phyloP scores from a whole-genome alignment of 306 rosid genomes.

The Mimosa bimucronata region DNA sequence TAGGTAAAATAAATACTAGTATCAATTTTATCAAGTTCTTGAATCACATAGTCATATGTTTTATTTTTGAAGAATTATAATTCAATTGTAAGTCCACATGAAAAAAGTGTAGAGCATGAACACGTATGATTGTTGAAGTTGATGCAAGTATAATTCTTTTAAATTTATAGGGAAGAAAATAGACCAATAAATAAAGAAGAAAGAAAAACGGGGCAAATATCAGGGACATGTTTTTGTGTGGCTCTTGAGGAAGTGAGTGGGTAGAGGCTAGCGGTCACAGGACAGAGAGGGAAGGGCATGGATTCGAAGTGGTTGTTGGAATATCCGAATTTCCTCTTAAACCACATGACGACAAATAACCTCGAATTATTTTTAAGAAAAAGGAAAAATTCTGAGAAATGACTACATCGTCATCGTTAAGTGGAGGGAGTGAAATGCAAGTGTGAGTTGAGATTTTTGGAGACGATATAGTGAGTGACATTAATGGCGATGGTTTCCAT shows the following conservation, averaged over 20 bases:
- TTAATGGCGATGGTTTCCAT: constrained; percentile 58
- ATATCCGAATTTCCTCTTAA: constrained; percentile 39
- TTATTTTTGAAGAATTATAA: too few species aligned
- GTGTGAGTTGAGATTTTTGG: background rate
- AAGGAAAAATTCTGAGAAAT: background rate
- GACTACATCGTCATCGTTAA: background rate
- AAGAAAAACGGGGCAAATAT: background rate
- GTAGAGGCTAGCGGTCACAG: background rate
- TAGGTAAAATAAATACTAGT: too few species aligned
- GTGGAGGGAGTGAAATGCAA: background rate
- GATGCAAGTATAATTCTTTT: too few species aligned
- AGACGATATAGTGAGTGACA: background rate
- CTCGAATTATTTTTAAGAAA: background rate
- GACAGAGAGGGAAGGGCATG: background rate
- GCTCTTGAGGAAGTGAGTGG: background rate
- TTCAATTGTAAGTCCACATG: too few species aligned
- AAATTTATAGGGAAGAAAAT: background rate
- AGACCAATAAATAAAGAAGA: too few species aligned
- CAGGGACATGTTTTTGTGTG: background rate
- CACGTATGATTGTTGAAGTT: too few species aligned
- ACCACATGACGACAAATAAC: constrained; percentile 25
- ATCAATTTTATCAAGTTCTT: too few species aligned
- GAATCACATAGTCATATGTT: too few species aligned
- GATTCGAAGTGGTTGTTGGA: background rate
- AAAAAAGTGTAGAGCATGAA: too few species aligned